Evolutionary conservation across 2,329 filamentous ascomycete genomes (phyloP), one percentile per base, ranked within the genome.

Genomic region (Stachybotrys echinatus): DNA sequence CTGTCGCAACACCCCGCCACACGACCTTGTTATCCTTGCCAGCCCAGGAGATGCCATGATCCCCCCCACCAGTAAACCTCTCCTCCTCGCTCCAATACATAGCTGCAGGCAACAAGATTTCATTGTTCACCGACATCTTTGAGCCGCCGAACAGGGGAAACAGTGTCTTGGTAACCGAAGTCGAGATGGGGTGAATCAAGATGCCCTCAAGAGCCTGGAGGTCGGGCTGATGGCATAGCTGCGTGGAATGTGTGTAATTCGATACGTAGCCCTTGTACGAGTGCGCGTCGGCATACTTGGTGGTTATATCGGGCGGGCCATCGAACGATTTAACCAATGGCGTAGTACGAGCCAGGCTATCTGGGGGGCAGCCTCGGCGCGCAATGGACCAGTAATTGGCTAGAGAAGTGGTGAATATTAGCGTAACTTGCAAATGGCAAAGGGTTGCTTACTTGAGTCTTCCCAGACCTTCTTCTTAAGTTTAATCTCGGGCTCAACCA

Each of bases 1-100:
- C 84, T 2, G 84, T 85, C 2, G 83, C 84, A 8, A 86, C 82
- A 31, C 84, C 84, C 27, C 84, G 80, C 84, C 85, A 88, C 46
- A 86, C 69, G 34, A 79, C 74, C 3, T 62, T 64, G 54, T 76
- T 66, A 1, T 62, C 49, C 65, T 88, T 88, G n/a, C 73, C 62
- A 6, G 70, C 61, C 84, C 85, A 87, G 4, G 72, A 60, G 1
- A 73, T 62, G 42, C 81, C 81, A 23, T 76, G 74, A 21, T 76
- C 68, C n/a, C 69, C 68, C 27, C 75, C 74, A 34, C 81, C 83
- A 1, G 74, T 79, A 61, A 87, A 87, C 2, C 82, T 75, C 45
- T 80, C 76, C 48, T 87, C 81, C 18, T 79, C 75, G 51, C 75
- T 74, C 76, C 82, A 86, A 65, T 88, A 87, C 76, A 87, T 85